Percentiles rank a stretch among this genome's conserved stretches.
Evolutionary conservation across 306 rosid genomes (phyloP).

Genomic region (Lathyrus oleraceus): DNA sequence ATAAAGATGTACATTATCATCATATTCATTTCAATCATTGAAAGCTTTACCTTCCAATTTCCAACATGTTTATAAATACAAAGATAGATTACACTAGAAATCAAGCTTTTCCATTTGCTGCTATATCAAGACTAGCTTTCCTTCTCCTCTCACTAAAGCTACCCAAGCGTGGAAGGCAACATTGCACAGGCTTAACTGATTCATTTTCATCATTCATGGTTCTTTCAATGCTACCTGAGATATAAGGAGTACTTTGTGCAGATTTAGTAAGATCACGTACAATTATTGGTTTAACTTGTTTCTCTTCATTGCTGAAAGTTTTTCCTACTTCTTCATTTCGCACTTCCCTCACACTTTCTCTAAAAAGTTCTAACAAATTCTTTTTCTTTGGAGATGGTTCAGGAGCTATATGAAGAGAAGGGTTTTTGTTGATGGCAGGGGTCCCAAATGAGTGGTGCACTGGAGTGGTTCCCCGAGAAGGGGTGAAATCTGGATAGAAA

Average conservation of each 20-base stretch:
- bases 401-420: conserved; percentile 36
- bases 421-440: conserved; percentile 38
- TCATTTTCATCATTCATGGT: conserved; percentile 47
- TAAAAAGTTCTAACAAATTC: conserved; percentile 71
- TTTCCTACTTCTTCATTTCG: conserved; percentile 30
- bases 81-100: not conserved
- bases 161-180: conserved; percentile 84
- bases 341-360: conserved; percentile 53
- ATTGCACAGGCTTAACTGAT: conserved; percentile 38
- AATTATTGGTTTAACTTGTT: conserved; percentile 41
- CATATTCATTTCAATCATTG: conserved; percentile 14
- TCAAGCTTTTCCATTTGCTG: conserved; percentile 54
- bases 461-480: conserved; percentile 84
- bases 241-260: conserved; percentile 51
- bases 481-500: conserved; percentile 65
- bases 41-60: conserved; percentile 24
- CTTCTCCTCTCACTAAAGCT: conserved; percentile 75
- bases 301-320: conserved; percentile 28
- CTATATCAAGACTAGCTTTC: conserved; percentile 62
- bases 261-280: conserved; percentile 43
- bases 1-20: conserved; percentile 44
- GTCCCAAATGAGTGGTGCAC: conserved; percentile 49
- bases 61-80: conserved; percentile 4
- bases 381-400: conserved; percentile 72
- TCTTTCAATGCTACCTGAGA: conserved; percentile 69